These are phyloP conservation scores for grape (Vitis vinifera) DNA, from an alignment of 164 flowering plant species.

Conservation along the genomic window DNA sequence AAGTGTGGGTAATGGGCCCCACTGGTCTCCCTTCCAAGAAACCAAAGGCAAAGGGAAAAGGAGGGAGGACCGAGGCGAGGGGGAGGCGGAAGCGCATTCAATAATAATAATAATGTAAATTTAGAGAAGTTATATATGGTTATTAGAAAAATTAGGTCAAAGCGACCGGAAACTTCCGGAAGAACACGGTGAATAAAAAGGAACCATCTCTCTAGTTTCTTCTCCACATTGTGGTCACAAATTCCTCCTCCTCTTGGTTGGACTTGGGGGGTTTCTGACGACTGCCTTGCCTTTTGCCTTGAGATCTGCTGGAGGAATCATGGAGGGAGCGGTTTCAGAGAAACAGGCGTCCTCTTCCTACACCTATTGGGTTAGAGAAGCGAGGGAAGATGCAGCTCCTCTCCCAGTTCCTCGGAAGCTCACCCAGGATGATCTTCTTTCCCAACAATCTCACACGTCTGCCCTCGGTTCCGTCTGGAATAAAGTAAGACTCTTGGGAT, in stretches of 20 bases:
- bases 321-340: slow-evolving; percentile 18
- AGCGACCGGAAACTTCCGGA: slow-evolving; percentile 1
- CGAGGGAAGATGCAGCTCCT: slow-evolving; percentile 68
- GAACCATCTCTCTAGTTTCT: background rate
- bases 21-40: too few species aligned
- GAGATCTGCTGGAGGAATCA: slow-evolving; percentile 4
- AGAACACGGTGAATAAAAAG: background rate
- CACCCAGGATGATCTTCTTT: slow-evolving; percentile 28
- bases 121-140: too few species aligned
- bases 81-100: too few species aligned
- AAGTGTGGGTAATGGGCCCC: too few species aligned
- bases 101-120: too few species aligned
- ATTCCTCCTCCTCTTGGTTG: background rate
- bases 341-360: slow-evolving; percentile 42
- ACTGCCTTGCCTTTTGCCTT: too few species aligned
- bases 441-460: slow-evolving; percentile 26
- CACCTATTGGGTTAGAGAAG: slow-evolving; percentile 83
- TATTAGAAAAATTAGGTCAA: background rate
- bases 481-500: slow-evolving; percentile 26
- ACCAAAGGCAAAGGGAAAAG: too few species aligned
- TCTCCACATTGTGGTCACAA: background rate
- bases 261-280: background rate
- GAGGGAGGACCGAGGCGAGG: too few species aligned
- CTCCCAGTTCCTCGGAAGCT: slow-evolving; percentile 73
- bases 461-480: slow-evolving; percentile 87